Evolutionary conservation across 2,329 filamentous ascomycete species (phyloP).

Genomic region (Rasamsonia emersonii): DNA sequence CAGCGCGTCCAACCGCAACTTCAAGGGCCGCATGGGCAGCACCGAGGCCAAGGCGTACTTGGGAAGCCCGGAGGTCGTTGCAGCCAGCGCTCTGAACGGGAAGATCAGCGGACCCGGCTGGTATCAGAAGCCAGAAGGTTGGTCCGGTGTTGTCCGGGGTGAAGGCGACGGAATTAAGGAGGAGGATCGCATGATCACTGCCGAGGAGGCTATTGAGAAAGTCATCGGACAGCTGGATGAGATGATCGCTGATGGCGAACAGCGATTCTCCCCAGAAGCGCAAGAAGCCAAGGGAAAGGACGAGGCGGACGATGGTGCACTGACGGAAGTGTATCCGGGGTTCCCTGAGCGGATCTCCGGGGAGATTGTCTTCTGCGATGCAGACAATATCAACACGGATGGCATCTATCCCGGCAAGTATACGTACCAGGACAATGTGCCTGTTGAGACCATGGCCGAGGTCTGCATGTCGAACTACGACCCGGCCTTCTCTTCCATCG

Average conservation of each 20-base stretch:
- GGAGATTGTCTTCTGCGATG: slow-evolving; percentile 81
- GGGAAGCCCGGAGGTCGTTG: slow-evolving; percentile 82
- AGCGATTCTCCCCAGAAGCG: slow-evolving; percentile 27
- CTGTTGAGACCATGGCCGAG: slow-evolving; percentile 69
- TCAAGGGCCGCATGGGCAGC: slow-evolving; percentile 82
- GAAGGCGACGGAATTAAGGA: slow-evolving; percentile 60
- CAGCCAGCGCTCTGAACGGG: slow-evolving; percentile 66
- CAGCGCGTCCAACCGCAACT: slow-evolving; percentile 76
- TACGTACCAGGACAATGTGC: slow-evolving; percentile 82
- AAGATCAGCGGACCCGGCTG: slow-evolving; percentile 57
- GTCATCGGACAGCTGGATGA: slow-evolving; percentile 60
- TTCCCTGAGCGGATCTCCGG: slow-evolving; percentile 77
- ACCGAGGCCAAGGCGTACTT: slow-evolving; percentile 76
- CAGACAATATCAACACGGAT: slow-evolving; percentile 85
- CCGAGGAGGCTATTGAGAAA: slow-evolving; percentile 63
- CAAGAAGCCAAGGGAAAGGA: slow-evolving; percentile 2
- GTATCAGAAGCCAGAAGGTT: slow-evolving; percentile 65
- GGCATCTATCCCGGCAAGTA: slow-evolving; percentile 86
- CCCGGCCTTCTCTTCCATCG: slow-evolving; percentile 54
- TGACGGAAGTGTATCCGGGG: slow-evolving; percentile 68
- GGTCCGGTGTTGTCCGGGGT: slow-evolving; percentile 53
- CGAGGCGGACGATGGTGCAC: slow-evolving; percentile 10
- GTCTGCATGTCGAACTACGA: slow-evolving; percentile 97
- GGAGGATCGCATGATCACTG: slow-evolving; percentile 56
- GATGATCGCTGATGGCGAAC: slow-evolving; percentile 49